Base-by-base conservation (phyloP, 345 rosid genomes). In the Rhodamnia argentea region DNA sequence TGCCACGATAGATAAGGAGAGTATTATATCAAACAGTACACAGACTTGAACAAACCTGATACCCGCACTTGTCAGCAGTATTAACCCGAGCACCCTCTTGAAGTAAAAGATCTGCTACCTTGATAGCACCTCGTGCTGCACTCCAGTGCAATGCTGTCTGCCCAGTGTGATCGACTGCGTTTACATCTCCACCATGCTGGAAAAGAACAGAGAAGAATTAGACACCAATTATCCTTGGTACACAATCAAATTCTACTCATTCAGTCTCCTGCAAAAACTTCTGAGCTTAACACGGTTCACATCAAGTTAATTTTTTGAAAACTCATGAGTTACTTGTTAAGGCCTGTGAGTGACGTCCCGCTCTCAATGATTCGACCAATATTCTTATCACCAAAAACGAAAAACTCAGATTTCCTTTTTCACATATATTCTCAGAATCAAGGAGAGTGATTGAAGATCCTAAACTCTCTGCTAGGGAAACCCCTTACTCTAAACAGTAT, bases 101-200 rank as follows among this genome's bases (percentile, higher is more conserved):
- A 24, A 98, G 94, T 84, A 98, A 89, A 84, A 98, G 95, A 88
- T 97, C 99, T 3, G 93, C 96, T 50, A 92, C 98, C 91, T 94
- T 98, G 86, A 92, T 89, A 75, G 97, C 97, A 52, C 99, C 98
- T 27, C 98, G 98, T 86, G 95, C 98, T 23, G 99, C 99, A 93
- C 98, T 94, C 99, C 99, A 98, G 85, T 98, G 99, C 90, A 98
- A 90, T 40, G 99, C 98, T 60, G 98, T 95, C 92, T 98, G 99
- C 15, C 98, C 98, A 44, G 96, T 93, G 89, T 96, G 98, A 93
- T 98, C 99, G 22, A 89, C 87, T 1, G 94, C 92, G 85, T 98
- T 93, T 87, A 98, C 89, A 92, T 98, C 98, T 91, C 98, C 99
- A 84, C 98, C 99, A 85, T 92, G 98, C 99, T 98, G 81, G 81